These are phyloP conservation scores for Solanum pennellii DNA, from an alignment of 257 asterid species.

Conservation along the genomic window DNA sequence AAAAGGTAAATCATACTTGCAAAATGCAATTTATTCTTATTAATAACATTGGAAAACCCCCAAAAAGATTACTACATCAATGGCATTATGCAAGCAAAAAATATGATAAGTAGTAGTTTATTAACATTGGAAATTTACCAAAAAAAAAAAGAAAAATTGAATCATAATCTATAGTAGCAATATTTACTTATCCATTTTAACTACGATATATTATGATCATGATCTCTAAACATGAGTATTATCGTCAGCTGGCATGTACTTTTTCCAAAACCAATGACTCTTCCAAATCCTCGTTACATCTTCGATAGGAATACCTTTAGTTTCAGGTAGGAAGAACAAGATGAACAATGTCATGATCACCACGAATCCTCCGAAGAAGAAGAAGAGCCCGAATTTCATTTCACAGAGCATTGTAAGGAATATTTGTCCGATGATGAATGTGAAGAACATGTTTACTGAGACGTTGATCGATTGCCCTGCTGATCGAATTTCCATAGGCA, in stretches of 20 bases:
- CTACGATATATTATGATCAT: not conserved
- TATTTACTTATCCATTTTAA: not conserved
- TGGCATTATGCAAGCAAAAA: not conserved
- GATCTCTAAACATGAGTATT: not conserved
- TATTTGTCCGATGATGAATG: constrained; percentile 47
- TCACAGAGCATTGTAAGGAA: constrained; percentile 65
- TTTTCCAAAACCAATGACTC: constrained; percentile 70
- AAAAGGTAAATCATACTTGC: not conserved
- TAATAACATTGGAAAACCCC: not conserved
- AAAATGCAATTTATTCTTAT: not conserved
- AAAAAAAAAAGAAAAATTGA: not conserved
- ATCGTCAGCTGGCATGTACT: constrained; percentile 26
- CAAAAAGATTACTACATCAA: not conserved
- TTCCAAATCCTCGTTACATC: constrained; percentile 67
- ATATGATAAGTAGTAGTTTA: not conserved
- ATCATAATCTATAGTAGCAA: not conserved
- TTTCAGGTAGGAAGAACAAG: constrained; percentile 62
- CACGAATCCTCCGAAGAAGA: constrained; percentile 56
- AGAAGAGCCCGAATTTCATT: constrained; percentile 62
- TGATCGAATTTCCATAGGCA: constrained; percentile 68
- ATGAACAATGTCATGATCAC: constrained; percentile 41
- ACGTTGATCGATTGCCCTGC: constrained; percentile 70
- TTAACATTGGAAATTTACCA: not conserved
- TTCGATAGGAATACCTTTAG: constrained; percentile 69
- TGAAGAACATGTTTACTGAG: constrained; percentile 64